These are phyloP conservation scores for Peronospora farinosa DNA, from an alignment of 352 stramenopile species.

Conservation along the genomic window DNA sequence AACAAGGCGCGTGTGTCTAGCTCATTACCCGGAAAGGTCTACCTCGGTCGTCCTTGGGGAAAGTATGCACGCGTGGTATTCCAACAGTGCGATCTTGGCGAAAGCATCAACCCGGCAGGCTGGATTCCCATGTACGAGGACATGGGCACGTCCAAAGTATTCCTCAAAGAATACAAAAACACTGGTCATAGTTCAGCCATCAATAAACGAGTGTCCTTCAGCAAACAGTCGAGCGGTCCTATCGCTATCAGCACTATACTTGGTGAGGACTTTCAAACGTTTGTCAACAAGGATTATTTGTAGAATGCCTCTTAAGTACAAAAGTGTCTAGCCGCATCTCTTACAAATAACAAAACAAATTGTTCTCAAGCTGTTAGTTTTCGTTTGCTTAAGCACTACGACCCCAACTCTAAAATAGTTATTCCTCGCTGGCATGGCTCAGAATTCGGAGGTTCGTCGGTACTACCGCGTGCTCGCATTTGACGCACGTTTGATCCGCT, in stretches of 20 bases:
- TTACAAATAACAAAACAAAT: too few relatives aligned
- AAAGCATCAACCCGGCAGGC: neutral
- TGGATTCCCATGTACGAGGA: neutral
- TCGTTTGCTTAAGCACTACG: too few relatives aligned
- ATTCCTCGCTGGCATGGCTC: too few relatives aligned
- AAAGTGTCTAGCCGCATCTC: too few relatives aligned
- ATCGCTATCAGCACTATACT: neutral
- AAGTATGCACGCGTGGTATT: neutral
- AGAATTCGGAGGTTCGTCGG: too few relatives aligned
- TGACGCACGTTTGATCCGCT: too few relatives aligned
- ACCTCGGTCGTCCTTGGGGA: slow-evolving; percentile 9
- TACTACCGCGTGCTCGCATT: too few relatives aligned
- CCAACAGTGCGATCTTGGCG: neutral
- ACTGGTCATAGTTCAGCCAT: neutral
- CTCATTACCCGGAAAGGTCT: neutral
- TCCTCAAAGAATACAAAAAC: slow-evolving; percentile 2
- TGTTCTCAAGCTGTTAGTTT: too few relatives aligned
- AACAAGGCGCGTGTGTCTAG: slow-evolving; percentile 10
- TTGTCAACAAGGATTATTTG: too few relatives aligned
- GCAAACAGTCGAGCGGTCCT: neutral
- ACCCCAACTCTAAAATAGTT: too few relatives aligned
- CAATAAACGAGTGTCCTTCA: neutral
- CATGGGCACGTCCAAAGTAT: neutral
- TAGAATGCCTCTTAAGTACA: too few relatives aligned
- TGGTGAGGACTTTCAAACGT: neutral